These are phyloP conservation scores for Aspergillus diversus DNA, from an alignment of 495 filamentous ascomycete genomes.

Conservation along the genomic window DNA sequence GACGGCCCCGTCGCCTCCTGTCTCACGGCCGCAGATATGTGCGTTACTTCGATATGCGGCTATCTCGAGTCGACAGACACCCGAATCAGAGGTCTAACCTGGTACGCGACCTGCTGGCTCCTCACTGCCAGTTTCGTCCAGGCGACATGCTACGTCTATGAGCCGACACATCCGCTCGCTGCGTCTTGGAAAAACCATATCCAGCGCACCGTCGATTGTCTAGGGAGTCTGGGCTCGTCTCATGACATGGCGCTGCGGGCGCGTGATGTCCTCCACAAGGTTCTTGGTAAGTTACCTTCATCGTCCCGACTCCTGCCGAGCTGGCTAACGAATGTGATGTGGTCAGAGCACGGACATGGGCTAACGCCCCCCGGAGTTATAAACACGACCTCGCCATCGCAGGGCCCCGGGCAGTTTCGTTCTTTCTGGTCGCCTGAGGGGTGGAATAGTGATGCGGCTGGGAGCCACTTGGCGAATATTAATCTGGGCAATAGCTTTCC, in stretches of 20 bases:
- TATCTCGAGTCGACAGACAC: conserved; percentile 26
- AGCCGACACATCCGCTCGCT: conserved; percentile 19
- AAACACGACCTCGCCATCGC: too few species aligned
- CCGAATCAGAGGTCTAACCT: conserved; percentile 22
- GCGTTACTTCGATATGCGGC: conserved; percentile 25
- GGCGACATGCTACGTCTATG: conserved; percentile 29
- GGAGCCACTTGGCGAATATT: not conserved
- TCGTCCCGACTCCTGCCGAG: not conserved
- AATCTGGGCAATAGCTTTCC: not conserved
- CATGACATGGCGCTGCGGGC: conserved; percentile 30
- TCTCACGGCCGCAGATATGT: conserved; percentile 25
- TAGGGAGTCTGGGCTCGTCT: conserved; percentile 26
- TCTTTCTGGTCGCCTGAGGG: too few species aligned
- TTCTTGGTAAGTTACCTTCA: conserved; percentile 25
- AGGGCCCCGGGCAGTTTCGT: too few species aligned
- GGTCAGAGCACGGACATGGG: too few species aligned
- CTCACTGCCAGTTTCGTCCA: conserved; percentile 31
- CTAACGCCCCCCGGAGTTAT: too few species aligned
- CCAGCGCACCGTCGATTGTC: conserved; percentile 23
- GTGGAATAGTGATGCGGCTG: not conserved
- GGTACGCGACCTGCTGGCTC: conserved; percentile 32
- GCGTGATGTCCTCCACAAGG: conserved; percentile 23
- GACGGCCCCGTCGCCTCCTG: conserved; percentile 23
- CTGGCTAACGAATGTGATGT: not conserved
- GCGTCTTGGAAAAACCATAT: conserved; percentile 21